A percentile compares a stretch with the other conserved stretches of the same genome.
These are phyloP conservation scores for Magnolia sinica DNA, from an alignment of 164 flowering plant genomes.

Conservation along the genomic window DNA sequence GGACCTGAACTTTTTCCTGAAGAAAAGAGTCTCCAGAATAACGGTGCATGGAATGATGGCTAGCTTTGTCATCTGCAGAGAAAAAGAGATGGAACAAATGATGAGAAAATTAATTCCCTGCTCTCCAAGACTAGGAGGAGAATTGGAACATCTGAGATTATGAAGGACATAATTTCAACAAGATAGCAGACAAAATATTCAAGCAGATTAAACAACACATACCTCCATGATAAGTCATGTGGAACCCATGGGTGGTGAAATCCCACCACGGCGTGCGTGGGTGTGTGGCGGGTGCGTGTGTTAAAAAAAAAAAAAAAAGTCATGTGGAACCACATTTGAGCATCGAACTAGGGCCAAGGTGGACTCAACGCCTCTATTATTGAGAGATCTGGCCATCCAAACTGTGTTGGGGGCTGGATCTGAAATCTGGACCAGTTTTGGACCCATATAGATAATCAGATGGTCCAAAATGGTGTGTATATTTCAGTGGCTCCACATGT, in stretches of 20 bases:
- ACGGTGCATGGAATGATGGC: conserved; percentile 96
- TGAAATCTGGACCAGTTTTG: not conserved
- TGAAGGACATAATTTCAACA: not conserved
- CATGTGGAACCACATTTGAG: not conserved
- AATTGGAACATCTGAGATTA: not conserved
- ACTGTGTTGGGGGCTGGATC: not conserved
- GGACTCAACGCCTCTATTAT: not conserved
- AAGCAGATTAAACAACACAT: not conserved
- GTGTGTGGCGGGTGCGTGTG: no score
- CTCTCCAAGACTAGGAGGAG: not conserved
- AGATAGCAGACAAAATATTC: not conserved
- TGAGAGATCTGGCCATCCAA: not conserved
- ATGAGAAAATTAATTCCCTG: conserved; percentile 3
- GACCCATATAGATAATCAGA: no score
- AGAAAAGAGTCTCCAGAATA: conserved; percentile 87
- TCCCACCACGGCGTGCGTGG: no score
- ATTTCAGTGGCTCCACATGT: not conserved
- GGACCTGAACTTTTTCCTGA: conserved; percentile 80
- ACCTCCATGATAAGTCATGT: not conserved
- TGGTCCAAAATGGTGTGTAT: not conserved
- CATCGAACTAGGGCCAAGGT: not conserved
- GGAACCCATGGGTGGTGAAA: no score
- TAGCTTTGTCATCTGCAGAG: conserved; percentile 84
- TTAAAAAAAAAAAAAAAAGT: no score
- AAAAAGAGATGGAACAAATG: conserved; percentile 3